Percentiles rank a stretch among this genome's conserved stretches.
phyloP scores from a whole-genome alignment of 768 basidiomycete genomes.

The Agaricus subrufescens region DNA sequence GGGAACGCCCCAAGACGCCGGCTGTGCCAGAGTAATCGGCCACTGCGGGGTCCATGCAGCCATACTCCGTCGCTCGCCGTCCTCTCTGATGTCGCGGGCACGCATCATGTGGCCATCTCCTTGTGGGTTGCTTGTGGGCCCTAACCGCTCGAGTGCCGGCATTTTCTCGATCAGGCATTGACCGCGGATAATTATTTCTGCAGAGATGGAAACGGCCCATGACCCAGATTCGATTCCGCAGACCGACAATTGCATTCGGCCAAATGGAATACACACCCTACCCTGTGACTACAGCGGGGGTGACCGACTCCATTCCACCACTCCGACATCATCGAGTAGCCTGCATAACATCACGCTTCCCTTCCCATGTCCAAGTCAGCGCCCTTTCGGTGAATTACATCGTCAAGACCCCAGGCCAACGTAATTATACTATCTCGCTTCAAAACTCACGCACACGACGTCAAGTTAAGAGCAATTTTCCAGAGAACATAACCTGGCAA shows the following conservation, averaged over 20 bases:
- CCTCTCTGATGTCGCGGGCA: neutral
- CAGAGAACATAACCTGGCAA: no score
- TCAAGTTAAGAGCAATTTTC: neutral
- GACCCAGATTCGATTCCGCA: neutral
- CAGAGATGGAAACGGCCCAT: slow-evolving; percentile 2
- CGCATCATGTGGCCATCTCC: neutral
- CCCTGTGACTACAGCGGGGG: no score
- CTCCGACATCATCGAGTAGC: slow-evolving; percentile 91
- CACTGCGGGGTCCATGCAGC: no score
- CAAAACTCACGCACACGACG: neutral
- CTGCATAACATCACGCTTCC: slow-evolving; percentile 77
- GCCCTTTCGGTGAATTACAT: slow-evolving; percentile 80
- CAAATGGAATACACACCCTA: no score
- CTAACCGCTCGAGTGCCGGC: no score
- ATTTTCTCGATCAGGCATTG: no score
- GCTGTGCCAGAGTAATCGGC: no score
- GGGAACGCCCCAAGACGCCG: no score
- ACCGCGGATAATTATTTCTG: no score
- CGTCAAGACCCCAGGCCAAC: slow-evolving; percentile 20
- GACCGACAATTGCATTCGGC: no score
- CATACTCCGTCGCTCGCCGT: neutral
- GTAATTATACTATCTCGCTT: neutral
- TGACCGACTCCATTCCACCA: slow-evolving; percentile 49
- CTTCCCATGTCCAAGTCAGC: slow-evolving; percentile 87
- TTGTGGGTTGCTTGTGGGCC: no score